Evolutionary conservation across 306 rosid species (phyloP).

Genomic region (Clitoria ternatea): DNA sequence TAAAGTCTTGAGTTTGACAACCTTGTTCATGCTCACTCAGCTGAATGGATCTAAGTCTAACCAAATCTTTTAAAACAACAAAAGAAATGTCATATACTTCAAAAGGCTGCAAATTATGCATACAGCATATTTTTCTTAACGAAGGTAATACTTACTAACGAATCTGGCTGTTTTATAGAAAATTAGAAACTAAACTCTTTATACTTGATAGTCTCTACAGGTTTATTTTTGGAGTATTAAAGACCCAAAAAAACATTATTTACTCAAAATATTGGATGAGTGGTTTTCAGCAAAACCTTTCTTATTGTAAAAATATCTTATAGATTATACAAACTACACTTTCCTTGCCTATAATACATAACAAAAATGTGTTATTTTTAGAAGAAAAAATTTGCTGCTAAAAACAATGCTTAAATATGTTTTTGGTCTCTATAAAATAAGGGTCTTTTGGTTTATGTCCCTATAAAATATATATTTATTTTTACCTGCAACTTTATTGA

Average conservation of each 20-base stretch:
- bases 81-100: slow-evolving; percentile 21
- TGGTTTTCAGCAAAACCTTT: background rate
- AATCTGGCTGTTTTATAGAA: background rate
- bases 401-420: too few relatives aligned
- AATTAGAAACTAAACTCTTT: too few relatives aligned
- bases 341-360: background rate
- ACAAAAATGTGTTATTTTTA: background rate
- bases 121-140: background rate
- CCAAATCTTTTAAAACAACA: background rate
- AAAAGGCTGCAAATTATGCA: background rate
- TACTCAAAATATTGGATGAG: background rate
- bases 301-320: background rate
- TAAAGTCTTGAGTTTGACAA: too few relatives aligned
- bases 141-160: background rate
- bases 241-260: background rate
- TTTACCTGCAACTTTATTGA: too few relatives aligned
- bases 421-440: too few relatives aligned
- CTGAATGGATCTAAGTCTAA: slow-evolving; percentile 2
- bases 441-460: too few relatives aligned
- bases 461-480: too few relatives aligned
- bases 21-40: background rate
- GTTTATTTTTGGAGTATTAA: background rate
- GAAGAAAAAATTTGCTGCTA: background rate
- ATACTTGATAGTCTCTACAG: background rate
- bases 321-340: background rate